These are phyloP conservation scores for Naganishia sp. DNA, from an alignment of 1,284 basidiomycete species.

Conservation along the genomic window DNA sequence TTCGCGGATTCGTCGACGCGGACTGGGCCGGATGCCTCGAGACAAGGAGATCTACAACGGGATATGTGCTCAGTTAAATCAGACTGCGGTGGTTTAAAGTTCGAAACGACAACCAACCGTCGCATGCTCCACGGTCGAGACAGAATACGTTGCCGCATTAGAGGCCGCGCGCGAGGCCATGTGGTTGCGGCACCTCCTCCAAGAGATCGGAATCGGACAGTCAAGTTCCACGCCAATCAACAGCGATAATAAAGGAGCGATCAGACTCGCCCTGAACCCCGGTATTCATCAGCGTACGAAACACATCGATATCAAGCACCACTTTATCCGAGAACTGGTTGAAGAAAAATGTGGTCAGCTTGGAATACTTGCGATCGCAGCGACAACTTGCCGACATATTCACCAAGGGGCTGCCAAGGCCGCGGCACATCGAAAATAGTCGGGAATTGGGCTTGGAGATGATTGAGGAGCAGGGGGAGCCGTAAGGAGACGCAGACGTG, in stretches of 20 bases:
- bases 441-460: not conserved
- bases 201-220: slow-evolving; percentile 35
- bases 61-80: slow-evolving; percentile 47
- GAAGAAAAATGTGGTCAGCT: not conserved
- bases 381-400: slow-evolving; percentile 28
- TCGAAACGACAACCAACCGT: slow-evolving; percentile 1
- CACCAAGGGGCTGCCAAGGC: slow-evolving; percentile 13
- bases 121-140: slow-evolving; percentile 35
- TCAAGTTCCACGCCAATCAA: slow-evolving; percentile 9
- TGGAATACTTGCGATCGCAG: slow-evolving; percentile 10
- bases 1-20: not conserved
- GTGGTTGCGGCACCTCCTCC: slow-evolving; percentile 50
- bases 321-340: slow-evolving; percentile 16
- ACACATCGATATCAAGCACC: slow-evolving; percentile 29
- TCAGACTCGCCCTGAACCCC: slow-evolving; percentile 7
- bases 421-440: not conserved
- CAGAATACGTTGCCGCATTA: slow-evolving; percentile 56
- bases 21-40: slow-evolving; percentile 50
- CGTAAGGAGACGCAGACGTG: not conserved
- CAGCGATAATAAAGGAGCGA: slow-evolving; percentile 38
- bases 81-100: slow-evolving; percentile 35
- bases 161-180: slow-evolving; percentile 57
- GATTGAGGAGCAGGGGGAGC: no score
- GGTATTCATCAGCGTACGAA: slow-evolving; percentile 6
- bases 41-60: slow-evolving; percentile 48